Evolutionary conservation across 345 rosid genomes (phyloP).

Genomic region (Euphorbia tirucalli): DNA sequence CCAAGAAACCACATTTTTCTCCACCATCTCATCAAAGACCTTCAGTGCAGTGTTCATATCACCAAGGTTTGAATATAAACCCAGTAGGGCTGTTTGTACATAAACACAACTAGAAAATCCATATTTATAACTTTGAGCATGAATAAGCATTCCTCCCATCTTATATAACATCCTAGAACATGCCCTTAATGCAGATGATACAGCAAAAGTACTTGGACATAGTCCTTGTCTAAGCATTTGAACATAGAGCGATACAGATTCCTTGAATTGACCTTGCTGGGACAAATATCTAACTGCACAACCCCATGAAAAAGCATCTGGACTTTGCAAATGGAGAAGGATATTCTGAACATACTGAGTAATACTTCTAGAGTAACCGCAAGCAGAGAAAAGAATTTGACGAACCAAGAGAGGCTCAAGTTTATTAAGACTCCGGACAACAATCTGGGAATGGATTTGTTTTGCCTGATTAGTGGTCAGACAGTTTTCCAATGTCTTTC

Average conservation of each 20-base stretch:
- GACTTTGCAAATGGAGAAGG: conserved; percentile 27
- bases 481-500: conserved; percentile 25
- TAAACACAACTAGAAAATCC: conserved; percentile 61
- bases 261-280: conserved; percentile 51
- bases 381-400: conserved; percentile 38
- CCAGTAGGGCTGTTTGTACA: conserved; percentile 67
- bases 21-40: conserved; percentile 48
- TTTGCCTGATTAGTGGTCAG: conserved; percentile 37
- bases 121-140: conserved; percentile 48
- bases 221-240: conserved; percentile 48
- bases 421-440: conserved; percentile 34
- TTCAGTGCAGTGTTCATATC: conserved; percentile 44
- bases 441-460: conserved; percentile 49
- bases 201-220: conserved; percentile 49
- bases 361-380: conserved; percentile 38
- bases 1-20: conserved; percentile 66
- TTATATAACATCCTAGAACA: conserved; percentile 43
- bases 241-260: conserved; percentile 42
- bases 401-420: conserved; percentile 47
- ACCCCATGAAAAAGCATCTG: conserved; percentile 63
- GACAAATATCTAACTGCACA: conserved; percentile 53
- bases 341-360: conserved; percentile 40
- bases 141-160: conserved; percentile 43
- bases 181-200: conserved; percentile 60
- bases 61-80: conserved; percentile 55